These are phyloP conservation scores for Fusarium sororula DNA, from an alignment of 2,329 filamentous ascomycete genomes.

Conservation along the genomic window DNA sequence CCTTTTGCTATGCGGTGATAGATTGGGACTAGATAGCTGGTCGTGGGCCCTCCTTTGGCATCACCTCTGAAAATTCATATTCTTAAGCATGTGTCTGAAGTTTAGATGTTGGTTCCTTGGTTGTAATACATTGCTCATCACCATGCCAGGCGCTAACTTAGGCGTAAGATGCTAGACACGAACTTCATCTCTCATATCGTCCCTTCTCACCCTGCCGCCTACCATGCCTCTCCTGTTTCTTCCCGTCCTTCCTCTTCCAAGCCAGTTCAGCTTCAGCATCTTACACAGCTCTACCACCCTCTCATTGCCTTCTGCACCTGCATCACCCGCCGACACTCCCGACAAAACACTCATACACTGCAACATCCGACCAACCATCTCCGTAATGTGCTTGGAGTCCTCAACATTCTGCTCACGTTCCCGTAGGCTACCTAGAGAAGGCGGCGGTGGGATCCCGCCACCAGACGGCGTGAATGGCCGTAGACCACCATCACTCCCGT, in stretches of 20 bases:
- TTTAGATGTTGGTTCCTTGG: background rate
- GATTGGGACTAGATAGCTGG: background rate
- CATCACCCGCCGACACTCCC: slow-evolving; percentile 59
- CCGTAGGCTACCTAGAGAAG: slow-evolving; percentile 54
- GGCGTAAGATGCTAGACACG: slow-evolving; percentile 38
- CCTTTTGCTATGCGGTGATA: too few relatives aligned
- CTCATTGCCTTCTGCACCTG: slow-evolving; percentile 75
- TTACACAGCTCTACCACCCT: slow-evolving; percentile 86
- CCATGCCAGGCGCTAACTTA: background rate
- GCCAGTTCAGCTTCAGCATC: slow-evolving; percentile 95
- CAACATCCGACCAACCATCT: slow-evolving; percentile 93
- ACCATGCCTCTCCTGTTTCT: slow-evolving; percentile 91
- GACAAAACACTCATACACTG: slow-evolving; percentile 95
- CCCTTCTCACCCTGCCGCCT: slow-evolving; percentile 67
- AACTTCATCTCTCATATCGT: slow-evolving; percentile 53
- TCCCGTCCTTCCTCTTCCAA: slow-evolving; percentile 88
- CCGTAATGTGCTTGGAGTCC: slow-evolving; percentile 83
- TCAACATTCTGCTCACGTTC: slow-evolving; percentile 70
- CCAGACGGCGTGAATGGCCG: slow-evolving; percentile 62
- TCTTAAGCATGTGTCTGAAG: background rate
- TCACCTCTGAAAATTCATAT: background rate
- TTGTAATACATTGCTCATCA: background rate
- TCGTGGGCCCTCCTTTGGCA: background rate
- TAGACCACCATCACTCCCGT: slow-evolving; percentile 56
- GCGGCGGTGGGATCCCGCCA: slow-evolving; percentile 31